phyloP scores from a whole-genome alignment of 2,329 filamentous ascomycete species.

The Alternaria sp. region DNA sequence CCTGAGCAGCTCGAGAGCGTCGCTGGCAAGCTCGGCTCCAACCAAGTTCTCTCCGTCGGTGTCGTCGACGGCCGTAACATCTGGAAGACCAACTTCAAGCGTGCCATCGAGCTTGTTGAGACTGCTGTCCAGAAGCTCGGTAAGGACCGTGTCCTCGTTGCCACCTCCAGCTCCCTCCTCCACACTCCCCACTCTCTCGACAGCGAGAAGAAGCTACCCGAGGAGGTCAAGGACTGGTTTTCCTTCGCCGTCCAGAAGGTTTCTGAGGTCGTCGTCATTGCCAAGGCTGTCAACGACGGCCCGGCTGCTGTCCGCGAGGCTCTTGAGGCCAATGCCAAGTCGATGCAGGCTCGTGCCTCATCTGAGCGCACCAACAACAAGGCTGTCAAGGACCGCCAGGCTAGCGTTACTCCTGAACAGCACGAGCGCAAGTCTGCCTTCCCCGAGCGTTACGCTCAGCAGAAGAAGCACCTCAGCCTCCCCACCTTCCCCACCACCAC shows the following conservation, averaged over 20 bases:
- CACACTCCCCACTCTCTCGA: constrained; percentile 98
- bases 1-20: constrained; percentile 95
- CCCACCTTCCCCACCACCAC: constrained; percentile 99
- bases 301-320: constrained; percentile 84
- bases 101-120: constrained; percentile 90
- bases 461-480: constrained; percentile 92
- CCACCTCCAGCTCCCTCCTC: constrained; percentile 96
- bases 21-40: constrained; percentile 80
- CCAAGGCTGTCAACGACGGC: constrained; percentile 95
- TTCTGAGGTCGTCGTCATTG: constrained; percentile 86
- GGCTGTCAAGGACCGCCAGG: constrained; percentile 95
- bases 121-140: constrained; percentile 92
- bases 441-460: constrained; percentile 81
- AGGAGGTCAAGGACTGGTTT: constrained; percentile 97
- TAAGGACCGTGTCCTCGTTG: constrained; percentile 96
- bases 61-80: constrained; percentile 99
- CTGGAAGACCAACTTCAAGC: constrained; percentile 99
- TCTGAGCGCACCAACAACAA: constrained; percentile 97
- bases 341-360: constrained; percentile 86
- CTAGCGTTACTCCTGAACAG: constrained; percentile 81
- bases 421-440: constrained; percentile 95
- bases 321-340: constrained; percentile 97
- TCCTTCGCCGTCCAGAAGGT: constrained; percentile 97
- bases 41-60: constrained; percentile 92
- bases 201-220: constrained; percentile 97